Evolutionary conservation across 257 asterid species (phyloP).

Genomic region (Rhazya stricta): DNA sequence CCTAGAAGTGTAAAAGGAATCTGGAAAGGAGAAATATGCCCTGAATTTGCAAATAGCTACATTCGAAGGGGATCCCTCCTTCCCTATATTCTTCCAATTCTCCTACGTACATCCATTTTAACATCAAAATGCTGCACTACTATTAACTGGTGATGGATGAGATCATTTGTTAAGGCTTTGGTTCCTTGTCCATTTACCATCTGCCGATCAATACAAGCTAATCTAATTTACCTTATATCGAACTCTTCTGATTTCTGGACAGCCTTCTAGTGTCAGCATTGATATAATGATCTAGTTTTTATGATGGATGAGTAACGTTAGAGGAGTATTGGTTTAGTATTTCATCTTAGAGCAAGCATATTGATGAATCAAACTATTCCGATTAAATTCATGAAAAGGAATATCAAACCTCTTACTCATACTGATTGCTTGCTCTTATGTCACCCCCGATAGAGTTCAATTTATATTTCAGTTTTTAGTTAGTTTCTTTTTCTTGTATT

Average conservation of each 20-base stretch:
- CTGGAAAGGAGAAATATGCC: neutral
- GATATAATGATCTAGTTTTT: no score
- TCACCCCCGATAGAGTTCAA: no score
- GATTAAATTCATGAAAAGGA: no score
- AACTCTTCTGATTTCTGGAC: conserved; percentile 66
- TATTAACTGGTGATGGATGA: neutral
- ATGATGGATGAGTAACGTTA: no score
- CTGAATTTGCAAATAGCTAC: neutral
- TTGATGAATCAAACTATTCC: no score
- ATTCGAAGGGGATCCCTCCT: neutral
- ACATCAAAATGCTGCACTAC: conserved; percentile 5
- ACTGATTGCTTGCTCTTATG: no score
- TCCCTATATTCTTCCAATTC: neutral
- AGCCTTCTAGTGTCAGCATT: no score
- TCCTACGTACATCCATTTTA: neutral
- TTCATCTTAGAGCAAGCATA: no score
- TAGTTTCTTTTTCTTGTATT: no score
- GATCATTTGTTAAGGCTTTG: neutral
- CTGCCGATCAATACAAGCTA: neutral
- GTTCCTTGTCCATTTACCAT: neutral
- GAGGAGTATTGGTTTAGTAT: no score
- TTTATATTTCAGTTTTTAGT: no score
- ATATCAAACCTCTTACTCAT: no score
- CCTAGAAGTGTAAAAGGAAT: neutral
- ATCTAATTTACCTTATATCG: conserved; percentile 51